Evolutionary conservation across 768 basidiomycete species (phyloP).

Genomic region (Plicaturopsis crispa): DNA sequence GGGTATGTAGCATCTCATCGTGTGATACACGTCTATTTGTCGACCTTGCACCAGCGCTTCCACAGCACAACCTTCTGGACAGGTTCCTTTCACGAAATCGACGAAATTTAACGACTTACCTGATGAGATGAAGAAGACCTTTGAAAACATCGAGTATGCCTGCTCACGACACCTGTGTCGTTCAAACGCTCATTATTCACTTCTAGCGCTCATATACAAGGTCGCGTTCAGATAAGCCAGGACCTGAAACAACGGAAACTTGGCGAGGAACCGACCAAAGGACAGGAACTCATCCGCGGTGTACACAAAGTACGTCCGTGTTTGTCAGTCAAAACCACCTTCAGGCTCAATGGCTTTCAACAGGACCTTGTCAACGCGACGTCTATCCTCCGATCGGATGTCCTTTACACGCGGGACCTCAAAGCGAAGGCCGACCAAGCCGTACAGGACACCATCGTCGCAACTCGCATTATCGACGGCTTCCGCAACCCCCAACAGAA

Average conservation of each 20-base stretch:
- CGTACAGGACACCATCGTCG: conserved; percentile 73
- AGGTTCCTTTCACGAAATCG: conserved; percentile 29
- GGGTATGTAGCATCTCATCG: conserved; percentile 10
- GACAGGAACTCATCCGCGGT: conserved; percentile 57
- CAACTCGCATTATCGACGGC: conserved; percentile 71
- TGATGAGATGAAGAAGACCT: conserved; percentile 52
- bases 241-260: conserved; percentile 71
- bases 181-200: conserved; percentile 8
- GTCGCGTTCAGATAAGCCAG: conserved; percentile 73
- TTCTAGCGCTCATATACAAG: conserved; percentile 61
- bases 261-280: conserved; percentile 67
- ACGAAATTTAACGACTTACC: conserved; percentile 84
- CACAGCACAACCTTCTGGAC: conserved; percentile 19
- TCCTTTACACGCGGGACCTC: conserved; percentile 59
- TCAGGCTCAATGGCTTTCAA: not conserved
- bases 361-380: conserved; percentile 63
- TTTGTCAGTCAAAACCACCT: not conserved
- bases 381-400: conserved; percentile 59
- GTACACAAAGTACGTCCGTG: conserved; percentile 50
- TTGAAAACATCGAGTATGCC: conserved; percentile 65
- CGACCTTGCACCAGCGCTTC: conserved; percentile 15
- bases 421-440: conserved; percentile 71
- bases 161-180: not conserved
- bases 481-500: conserved; percentile 70
- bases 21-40: not conserved